Base-by-base conservation (phyloP, 345 rosid genomes). In the Geranium brycei region DNA sequence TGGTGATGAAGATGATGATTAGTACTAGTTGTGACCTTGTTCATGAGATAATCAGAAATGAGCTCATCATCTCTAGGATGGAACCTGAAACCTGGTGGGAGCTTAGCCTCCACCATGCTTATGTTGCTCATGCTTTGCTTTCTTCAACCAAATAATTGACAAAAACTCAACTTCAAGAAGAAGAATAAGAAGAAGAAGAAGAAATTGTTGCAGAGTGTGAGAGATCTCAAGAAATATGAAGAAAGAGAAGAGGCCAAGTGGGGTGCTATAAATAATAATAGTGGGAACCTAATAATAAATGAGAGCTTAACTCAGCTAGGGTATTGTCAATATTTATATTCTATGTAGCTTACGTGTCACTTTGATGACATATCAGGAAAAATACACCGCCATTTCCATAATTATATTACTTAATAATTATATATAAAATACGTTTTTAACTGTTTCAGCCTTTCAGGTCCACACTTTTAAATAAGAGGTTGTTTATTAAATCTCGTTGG, bases 51-150 rank as follows among this genome's bases (percentile, higher is more conserved):
- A 66, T 92, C 95, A 58, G 91, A 87, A 8, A 92, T 87, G 31
- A 91, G 92, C 61, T 91, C 98, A 35, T 91, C 98, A 60, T 91
- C 98, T 68, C 70, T 77, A 0, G 98, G 98, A 63, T 91, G 91
- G 68, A 91, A 91, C 69, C 98, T 76, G 62, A 89, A 91, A 15
- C 98, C 98, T 0, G 96, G 91, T 0, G 98, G 93, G 74, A 91
- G 59, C 68, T 75, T 76, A 23, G 95, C 81, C 79, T 87, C 91
- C 69, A 87, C 84, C 83, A 72, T 74, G 71, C 91, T 80, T 76
- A 87, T 83, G 69, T 77, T 84, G 71, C 80, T 82, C 76, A 76
- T 58, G 51, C 62, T 13, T 59, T 57, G 47, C 70, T 14, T 53
- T 70, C 2, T 3, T 11, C 28, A 17, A 31, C n/a, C 15, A n/a